Base-by-base conservation (phyloP, 495 filamentous ascomycete genomes). In the Cladorrhinum samala region DNA sequence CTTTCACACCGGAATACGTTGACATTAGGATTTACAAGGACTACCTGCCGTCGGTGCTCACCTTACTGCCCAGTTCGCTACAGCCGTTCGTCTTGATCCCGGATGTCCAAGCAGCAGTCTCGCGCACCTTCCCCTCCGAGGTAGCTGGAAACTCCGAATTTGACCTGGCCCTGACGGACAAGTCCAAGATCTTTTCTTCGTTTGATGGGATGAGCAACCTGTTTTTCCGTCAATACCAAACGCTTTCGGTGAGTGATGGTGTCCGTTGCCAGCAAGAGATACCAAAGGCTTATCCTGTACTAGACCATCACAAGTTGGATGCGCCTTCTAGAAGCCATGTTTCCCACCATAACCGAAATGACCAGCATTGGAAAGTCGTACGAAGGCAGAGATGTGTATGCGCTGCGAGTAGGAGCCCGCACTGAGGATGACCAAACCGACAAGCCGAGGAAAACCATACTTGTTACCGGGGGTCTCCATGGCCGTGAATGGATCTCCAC, bases 401-500 rank as follows among this genome's bases (percentile, higher is more conserved):
- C 84, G 0, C 68, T 98, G 40, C 85, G 87, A 50, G 75, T 97
- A n/a, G 90, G 93, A 18, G 76, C 82, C 6, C 79, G 41, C 65
- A 74, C 4, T 72, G 71, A 48, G 63, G 27, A 69, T 9, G 60
- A 74, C 5, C 53, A 73, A 8, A 58, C 66, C 1, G 60, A 67
- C 0, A 53, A 54, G 2, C 78, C 77, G 0, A 67, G 70, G 20
- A 88, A 91, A 64, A 91, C 87, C 1, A 83, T 98, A 48, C 74
- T 97, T 38, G 74, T 98, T 9, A 80, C 83, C 0, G 93, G 91
- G 25, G 93, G 92, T 19, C 79, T 84, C 45, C 93, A 98, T 67
- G 92, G 90, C 2, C 80, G 93, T 8, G 93, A 98, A 73, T 98
- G 93, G 93, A 93, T 98, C 55, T 89, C 88, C 43, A 91, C 87